phyloP scores from a whole-genome alignment of 495 filamentous ascomycete genomes.

The Parathielavia hyrcaniae region DNA sequence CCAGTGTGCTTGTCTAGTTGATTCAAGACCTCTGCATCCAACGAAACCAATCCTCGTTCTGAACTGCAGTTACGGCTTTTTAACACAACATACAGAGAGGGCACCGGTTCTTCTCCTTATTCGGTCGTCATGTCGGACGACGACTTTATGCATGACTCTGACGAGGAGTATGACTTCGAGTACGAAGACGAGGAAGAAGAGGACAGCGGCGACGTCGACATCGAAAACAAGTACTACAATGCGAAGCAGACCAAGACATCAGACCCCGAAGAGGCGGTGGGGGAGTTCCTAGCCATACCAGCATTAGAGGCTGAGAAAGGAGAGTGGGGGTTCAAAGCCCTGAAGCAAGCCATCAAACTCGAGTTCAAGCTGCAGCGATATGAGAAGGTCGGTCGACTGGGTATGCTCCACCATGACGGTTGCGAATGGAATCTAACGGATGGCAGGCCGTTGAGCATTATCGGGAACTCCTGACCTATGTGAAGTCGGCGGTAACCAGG shows the following conservation, averaged over 20 bases:
- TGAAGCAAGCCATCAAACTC: constrained; percentile 96
- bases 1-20: not conserved
- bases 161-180: constrained; percentile 95
- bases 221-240: constrained; percentile 99
- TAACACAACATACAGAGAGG: no score
- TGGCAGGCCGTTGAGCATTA: constrained; percentile 89
- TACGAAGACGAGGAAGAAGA: constrained; percentile 90
- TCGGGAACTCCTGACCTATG: constrained; percentile 89
- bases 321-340: constrained; percentile 96
- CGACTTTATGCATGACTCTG: constrained; percentile 97
- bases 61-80: no score
- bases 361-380: constrained; percentile 86
- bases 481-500: constrained; percentile 91
- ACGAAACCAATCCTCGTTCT: no score
- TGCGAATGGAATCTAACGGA: constrained; percentile 3
- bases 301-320: constrained; percentile 79
- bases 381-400: constrained; percentile 54
- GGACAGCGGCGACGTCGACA: constrained; percentile 79
- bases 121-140: constrained; percentile 79
- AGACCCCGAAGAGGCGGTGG: constrained; percentile 80
- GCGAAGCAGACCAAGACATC: constrained; percentile 91
- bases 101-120: no score
- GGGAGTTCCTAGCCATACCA: constrained; percentile 84
- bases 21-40: no score
- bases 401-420: not conserved